Percentiles rank a stretch among this genome's conserved stretches.
These are phyloP conservation scores for Penicillium frequentans DNA, from an alignment of 2,329 filamentous ascomycete species.

Conservation along the genomic window DNA sequence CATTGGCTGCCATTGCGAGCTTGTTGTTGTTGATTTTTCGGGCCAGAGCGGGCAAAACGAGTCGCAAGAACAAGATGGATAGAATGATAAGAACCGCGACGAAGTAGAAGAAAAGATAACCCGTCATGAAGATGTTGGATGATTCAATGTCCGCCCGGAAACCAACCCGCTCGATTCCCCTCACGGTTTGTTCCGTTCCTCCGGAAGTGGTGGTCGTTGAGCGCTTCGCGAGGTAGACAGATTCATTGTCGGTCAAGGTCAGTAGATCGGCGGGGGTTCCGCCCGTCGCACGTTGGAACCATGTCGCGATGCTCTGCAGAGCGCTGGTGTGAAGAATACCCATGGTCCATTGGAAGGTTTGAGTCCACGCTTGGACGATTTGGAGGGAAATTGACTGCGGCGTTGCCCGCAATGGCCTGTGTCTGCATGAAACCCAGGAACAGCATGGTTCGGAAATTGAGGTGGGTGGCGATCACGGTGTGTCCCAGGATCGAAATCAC, in stretches of 20 bases:
- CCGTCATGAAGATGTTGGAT: constrained; percentile 92
- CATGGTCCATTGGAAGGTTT: constrained; percentile 98
- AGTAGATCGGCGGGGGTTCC: constrained; percentile 78
- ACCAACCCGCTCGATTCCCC: constrained; percentile 84
- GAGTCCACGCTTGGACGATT: constrained; percentile 90
- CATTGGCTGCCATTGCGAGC: constrained; percentile 66
- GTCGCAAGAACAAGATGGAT: constrained; percentile 72
- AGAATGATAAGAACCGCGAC: constrained; percentile 76
- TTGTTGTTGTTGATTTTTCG: constrained; percentile 74
- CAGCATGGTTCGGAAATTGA: constrained; percentile 87
- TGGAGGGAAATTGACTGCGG: constrained; percentile 75
- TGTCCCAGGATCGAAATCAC: constrained; percentile 87
- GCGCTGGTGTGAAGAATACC: constrained; percentile 84
- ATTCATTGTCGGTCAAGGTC: constrained; percentile 60
- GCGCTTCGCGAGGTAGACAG: constrained; percentile 73
- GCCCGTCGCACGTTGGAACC: constrained; percentile 93
- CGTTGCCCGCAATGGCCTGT: constrained; percentile 86
- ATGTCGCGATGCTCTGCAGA: constrained; percentile 83
- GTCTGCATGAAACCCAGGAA: constrained; percentile 93
- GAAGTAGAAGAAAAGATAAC: constrained; percentile 82
- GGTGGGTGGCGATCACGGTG: constrained; percentile 89
- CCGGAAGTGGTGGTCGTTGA: constrained; percentile 40
- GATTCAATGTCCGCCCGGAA: constrained; percentile 81
- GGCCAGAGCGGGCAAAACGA: constrained; percentile 70
- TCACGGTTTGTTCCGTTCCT: constrained; percentile 55